Evolutionary conservation across 2,329 filamentous ascomycete species (phyloP).

Genomic region (Paracorniculantispora psalliotae): DNA sequence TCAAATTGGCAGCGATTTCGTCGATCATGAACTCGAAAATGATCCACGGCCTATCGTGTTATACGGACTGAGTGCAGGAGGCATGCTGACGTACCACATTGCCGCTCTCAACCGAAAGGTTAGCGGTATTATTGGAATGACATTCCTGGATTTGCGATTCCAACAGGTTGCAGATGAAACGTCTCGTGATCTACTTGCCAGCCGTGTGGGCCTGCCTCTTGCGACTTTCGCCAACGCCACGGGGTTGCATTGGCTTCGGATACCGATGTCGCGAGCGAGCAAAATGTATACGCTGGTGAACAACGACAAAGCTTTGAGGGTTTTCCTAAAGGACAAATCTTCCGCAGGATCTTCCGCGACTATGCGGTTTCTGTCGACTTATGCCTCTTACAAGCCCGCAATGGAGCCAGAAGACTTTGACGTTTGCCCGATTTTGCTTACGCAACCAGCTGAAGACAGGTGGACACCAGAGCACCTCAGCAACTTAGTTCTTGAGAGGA

Average conservation of each 20-base stretch:
- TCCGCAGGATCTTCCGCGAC: background rate
- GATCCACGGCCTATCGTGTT: slow-evolving; percentile 1
- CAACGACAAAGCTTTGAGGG: background rate
- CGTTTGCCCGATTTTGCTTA: background rate
- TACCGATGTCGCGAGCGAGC: background rate
- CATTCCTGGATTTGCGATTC: background rate
- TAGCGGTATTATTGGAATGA: slow-evolving; percentile 1
- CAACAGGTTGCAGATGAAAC: slow-evolving; percentile 4
- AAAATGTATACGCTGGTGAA: slow-evolving; percentile 2
- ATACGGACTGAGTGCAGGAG: background rate
- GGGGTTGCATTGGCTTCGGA: background rate
- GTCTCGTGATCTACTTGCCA: background rate
- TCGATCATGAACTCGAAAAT: background rate
- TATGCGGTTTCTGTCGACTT: background rate
- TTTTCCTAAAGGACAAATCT: background rate
- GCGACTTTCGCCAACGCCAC: background rate
- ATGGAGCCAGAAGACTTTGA: background rate
- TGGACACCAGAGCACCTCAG: slow-evolving; percentile 5
- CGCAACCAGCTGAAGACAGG: background rate
- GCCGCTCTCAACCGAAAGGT: background rate
- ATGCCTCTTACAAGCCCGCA: background rate
- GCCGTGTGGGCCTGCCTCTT: background rate
- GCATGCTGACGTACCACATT: slow-evolving; percentile 1
- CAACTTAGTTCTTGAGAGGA: background rate
- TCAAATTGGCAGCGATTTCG: slow-evolving; percentile 1